Evolutionary conservation across 2,329 filamentous ascomycete species (phyloP).

Genomic region (Cordyceps cateniannulata): DNA sequence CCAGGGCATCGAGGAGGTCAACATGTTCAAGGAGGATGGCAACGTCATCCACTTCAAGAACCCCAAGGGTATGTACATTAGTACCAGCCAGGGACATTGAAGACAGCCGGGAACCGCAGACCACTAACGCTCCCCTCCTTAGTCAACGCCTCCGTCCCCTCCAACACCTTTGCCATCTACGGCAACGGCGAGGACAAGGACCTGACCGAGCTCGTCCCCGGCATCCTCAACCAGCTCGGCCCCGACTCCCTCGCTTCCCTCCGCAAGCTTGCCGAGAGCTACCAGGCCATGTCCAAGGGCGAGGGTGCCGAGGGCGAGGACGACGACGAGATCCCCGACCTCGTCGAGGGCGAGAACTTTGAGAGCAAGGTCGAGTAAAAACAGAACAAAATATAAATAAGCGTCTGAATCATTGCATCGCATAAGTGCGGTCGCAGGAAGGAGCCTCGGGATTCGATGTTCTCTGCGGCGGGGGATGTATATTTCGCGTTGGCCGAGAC

Average conservation of each 20-base stretch:
- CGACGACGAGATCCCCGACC: constrained; percentile 94
- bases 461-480: neutral
- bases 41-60: constrained; percentile 99
- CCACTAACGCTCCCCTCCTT: constrained; percentile 14
- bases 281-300: constrained; percentile 98
- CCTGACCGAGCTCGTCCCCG: constrained; percentile 97
- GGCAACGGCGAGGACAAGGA: constrained; percentile 99
- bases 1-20: constrained; percentile 99
- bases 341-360: constrained; percentile 96
- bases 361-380: constrained; percentile 92
- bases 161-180: constrained; percentile 99
- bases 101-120: neutral
- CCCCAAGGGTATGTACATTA: constrained; percentile 73
- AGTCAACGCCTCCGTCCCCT: constrained; percentile 96
- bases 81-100: neutral
- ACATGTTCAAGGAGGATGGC: constrained; percentile 99
- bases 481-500: neutral
- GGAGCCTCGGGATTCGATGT: neutral
- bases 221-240: constrained; percentile 98
- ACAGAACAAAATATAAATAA: neutral
- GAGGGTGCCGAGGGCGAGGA: constrained; percentile 75
- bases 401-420: neutral
- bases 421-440: neutral
- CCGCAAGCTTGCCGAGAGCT: constrained; percentile 97
- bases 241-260: constrained; percentile 96